Base-by-base conservation (phyloP, 805 yeast species). In the Nakazawaea populi region DNA sequence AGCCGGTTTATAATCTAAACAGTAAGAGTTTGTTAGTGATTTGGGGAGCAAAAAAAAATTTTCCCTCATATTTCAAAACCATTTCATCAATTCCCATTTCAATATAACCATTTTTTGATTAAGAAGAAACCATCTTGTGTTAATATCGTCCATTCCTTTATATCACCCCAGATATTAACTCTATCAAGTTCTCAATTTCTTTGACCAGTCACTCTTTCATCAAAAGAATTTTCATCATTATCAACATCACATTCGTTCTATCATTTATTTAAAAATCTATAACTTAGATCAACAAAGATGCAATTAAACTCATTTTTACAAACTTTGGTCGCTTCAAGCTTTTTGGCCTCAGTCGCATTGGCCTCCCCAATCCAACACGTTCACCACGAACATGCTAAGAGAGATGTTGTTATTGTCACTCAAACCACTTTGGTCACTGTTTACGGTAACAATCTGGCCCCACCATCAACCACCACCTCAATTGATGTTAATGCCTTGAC, bases 281-380 rank as follows among this genome's bases (percentile, higher is more conserved):
- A 18, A 18, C 3, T 18, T 18, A 18, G 24, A 18, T 3, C 24
- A 18, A 18, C 24, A 2, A 18, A 18, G 24, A 18, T 63, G 69
- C 60, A 60, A 52, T 59, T 66, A 53, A 60, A 56, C 37, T 54
- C 52, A 51, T 56, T 82, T 62, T 61, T 79, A 60, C 73, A 71
- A 58, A 67, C 77, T 49, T 53, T 74, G 51, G 63, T 71, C 52
- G 66, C 73, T 44, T 79, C 83, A 49, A 62, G 80, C 48, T 62
- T 81, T 49, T 66, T 75, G 53, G 76, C 77, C 24, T 18, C 24
- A 58, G 65, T 78, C 48, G 74, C 76, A 47, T 54, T 75, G 40
- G 85, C 88, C 55, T 80, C 77, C 49, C 89, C 89, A 53, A 70
- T 79, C 49, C 75, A 72, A 52, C 85, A 79, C 58, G 77, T 73